Conservation (phyloP, 352 stramenopile genomes). For the Phytophthora pinifolia region DNA sequence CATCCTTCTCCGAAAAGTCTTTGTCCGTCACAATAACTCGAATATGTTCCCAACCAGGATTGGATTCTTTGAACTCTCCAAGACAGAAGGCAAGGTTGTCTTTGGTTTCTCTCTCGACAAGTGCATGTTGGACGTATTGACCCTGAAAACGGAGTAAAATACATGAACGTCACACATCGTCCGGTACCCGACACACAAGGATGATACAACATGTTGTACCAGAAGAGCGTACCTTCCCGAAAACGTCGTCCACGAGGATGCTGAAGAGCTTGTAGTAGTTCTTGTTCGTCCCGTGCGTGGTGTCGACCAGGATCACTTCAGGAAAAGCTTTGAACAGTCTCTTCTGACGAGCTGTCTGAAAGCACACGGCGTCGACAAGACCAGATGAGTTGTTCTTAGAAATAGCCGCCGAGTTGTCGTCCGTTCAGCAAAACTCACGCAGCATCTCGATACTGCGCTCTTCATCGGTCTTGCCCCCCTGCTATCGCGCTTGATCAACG, state of each 20-base stretch:
- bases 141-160: neutral
- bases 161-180: neutral
- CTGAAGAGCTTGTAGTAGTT: slow-evolving; percentile 25
- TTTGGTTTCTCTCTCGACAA: slow-evolving; percentile 10
- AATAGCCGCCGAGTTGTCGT: slow-evolving; percentile 4
- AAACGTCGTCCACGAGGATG: slow-evolving; percentile 13
- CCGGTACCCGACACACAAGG: neutral
- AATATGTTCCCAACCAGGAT: slow-evolving; percentile 9
- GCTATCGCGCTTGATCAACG: neutral
- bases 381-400: slow-evolving; percentile 11
- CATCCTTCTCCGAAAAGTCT: slow-evolving; percentile 15
- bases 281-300: slow-evolving; percentile 12
- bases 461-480: slow-evolving; percentile 5
- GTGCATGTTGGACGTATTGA: slow-evolving; percentile 17
- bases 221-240: slow-evolving; percentile 3
- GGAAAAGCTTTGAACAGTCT: slow-evolving; percentile 19
- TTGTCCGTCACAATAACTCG: slow-evolving; percentile 15
- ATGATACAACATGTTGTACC: neutral
- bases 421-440: slow-evolving; percentile 11
- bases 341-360: slow-evolving; percentile 13
- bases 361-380: slow-evolving; percentile 9
- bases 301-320: slow-evolving; percentile 17
- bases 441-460: neutral
- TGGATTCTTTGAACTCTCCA: slow-evolving; percentile 10
- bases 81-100: slow-evolving; percentile 7